phyloP scores from a whole-genome alignment of 345 rosid species.

The Salix exigua region DNA sequence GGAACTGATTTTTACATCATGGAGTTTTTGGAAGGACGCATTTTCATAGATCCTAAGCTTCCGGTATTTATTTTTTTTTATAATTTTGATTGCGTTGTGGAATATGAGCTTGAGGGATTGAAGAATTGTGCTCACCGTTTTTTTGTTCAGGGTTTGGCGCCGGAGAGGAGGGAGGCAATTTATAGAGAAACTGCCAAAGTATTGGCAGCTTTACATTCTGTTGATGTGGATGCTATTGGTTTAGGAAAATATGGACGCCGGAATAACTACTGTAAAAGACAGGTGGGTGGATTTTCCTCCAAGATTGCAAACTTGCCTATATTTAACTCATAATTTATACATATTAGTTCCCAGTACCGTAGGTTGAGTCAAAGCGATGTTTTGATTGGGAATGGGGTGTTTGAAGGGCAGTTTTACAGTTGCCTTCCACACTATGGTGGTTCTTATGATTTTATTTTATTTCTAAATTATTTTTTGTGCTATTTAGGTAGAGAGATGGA shows the following conservation, averaged over 20 bases:
- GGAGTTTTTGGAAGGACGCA: conserved; percentile 93
- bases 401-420: neutral
- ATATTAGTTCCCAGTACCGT: neutral
- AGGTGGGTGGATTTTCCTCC: conserved; percentile 39
- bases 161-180: conserved; percentile 56
- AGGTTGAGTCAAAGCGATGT: neutral
- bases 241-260: conserved; percentile 70
- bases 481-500: conserved; percentile 87
- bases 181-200: conserved; percentile 69
- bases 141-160: conserved; percentile 52
- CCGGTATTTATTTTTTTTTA: conserved; percentile 36
- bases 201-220: conserved; percentile 78
- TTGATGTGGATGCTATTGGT: conserved; percentile 72
- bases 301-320: neutral
- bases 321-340: neutral
- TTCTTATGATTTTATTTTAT: neutral
- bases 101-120: neutral
- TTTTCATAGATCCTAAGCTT: conserved; percentile 66
- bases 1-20: conserved; percentile 93
- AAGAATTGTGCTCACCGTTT: neutral
- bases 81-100: neutral
- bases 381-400: neutral
- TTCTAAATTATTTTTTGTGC: neutral
- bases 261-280: conserved; percentile 75
- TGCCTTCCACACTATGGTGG: neutral